phyloP scores from a whole-genome alignment of 2,329 filamentous ascomycete genomes.

The Grosmannia serpens region DNA sequence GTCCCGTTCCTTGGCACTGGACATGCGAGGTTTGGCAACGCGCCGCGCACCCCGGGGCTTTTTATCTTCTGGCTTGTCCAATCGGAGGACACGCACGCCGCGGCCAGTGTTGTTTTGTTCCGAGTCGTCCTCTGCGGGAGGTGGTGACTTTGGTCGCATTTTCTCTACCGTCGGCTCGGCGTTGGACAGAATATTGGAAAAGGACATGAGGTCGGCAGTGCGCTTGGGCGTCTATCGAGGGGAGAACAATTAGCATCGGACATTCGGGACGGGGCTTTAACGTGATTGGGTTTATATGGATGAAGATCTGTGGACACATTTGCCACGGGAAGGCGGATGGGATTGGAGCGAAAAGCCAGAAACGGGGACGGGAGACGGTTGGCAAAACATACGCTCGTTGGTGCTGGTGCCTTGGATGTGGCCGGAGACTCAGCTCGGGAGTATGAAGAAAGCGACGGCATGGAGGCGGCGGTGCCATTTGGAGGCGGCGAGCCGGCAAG shows the following conservation, averaged over 20 bases:
- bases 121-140: constrained; percentile 9
- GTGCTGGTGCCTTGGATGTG: constrained; percentile 28
- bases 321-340: background rate
- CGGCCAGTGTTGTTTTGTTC: constrained; percentile 4
- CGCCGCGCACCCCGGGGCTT: constrained; percentile 7
- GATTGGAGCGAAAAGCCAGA: background rate
- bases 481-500: constrained; percentile 23
- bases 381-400: constrained; percentile 23
- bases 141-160: constrained; percentile 34
- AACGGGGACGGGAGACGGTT: background rate
- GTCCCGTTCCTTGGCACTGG: constrained; percentile 29
- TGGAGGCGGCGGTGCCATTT: constrained; percentile 25
- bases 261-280: background rate
- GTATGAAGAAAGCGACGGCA: constrained; percentile 20
- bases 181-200: constrained; percentile 85
- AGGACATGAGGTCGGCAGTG: constrained; percentile 81
- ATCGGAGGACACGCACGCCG: constrained; percentile 9
- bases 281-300: background rate
- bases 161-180: constrained; percentile 51
- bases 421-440: constrained; percentile 28
- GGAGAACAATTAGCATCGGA: constrained; percentile 6
- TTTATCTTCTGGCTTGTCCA: constrained; percentile 15
- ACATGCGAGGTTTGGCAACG: constrained; percentile 9
- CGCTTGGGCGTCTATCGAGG: constrained; percentile 53
- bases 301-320: background rate